phyloP scores from a whole-genome alignment of 352 stramenopile genomes.

The Pythium sukuiense region DNA sequence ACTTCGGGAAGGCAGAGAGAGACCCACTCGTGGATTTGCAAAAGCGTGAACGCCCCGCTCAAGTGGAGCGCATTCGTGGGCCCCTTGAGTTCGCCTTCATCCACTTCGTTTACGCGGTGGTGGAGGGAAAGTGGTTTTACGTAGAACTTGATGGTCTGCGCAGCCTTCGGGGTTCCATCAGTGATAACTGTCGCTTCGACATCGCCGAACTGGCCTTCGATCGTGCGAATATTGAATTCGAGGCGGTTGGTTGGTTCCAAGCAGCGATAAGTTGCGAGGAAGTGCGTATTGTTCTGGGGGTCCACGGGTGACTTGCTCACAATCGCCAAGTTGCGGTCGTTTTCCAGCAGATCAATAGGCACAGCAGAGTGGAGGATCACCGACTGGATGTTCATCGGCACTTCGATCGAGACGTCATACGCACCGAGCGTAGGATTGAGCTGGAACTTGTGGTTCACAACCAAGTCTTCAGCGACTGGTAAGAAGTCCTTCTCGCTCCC shows the following conservation, averaged over 20 bases:
- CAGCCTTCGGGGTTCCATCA: slow-evolving; percentile 56
- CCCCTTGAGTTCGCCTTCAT: slow-evolving; percentile 52
- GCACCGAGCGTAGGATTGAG: slow-evolving; percentile 63
- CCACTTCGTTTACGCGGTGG: slow-evolving; percentile 67
- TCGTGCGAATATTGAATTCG: slow-evolving; percentile 79
- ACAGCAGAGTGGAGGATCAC: slow-evolving; percentile 74
- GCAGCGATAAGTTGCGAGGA: slow-evolving; percentile 80
- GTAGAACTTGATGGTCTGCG: slow-evolving; percentile 71
- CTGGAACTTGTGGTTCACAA: slow-evolving; percentile 79
- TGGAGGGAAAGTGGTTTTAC: slow-evolving; percentile 85
- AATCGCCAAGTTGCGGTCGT: slow-evolving; percentile 71
- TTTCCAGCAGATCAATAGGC: slow-evolving; percentile 76
- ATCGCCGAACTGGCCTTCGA: slow-evolving; percentile 84
- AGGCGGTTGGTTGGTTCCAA: slow-evolving; percentile 77
- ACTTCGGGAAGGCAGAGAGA: slow-evolving; percentile 77
- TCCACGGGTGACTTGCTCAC: slow-evolving; percentile 68
- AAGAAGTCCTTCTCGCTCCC: slow-evolving; percentile 58
- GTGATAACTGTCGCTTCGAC: slow-evolving; percentile 76
- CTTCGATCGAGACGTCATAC: slow-evolving; percentile 82
- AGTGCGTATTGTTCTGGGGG: slow-evolving; percentile 53
- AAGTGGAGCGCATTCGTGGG: slow-evolving; percentile 69
- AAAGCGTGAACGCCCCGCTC: slow-evolving; percentile 71
- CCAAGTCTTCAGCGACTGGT: slow-evolving; percentile 70
- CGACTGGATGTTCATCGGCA: slow-evolving; percentile 77
- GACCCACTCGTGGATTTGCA: slow-evolving; percentile 89